phyloP scores from a whole-genome alignment of 2,329 filamentous ascomycete genomes.

The Stagonosporopsis vannaccii region DNA sequence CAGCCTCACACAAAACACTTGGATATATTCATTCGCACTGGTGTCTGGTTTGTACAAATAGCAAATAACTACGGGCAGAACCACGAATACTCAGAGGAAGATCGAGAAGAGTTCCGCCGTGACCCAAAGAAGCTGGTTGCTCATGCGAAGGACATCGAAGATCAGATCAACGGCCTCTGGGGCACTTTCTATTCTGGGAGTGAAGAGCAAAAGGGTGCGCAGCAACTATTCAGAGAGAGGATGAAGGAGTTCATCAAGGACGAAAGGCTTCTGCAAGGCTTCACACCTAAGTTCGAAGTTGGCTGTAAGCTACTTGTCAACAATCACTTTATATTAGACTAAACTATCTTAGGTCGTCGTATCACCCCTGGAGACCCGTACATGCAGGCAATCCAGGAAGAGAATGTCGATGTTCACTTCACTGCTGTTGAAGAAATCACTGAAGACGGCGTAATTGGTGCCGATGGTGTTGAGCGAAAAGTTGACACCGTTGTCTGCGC shows the following conservation, averaged over 20 bases:
- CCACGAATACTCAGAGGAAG: constrained; percentile 54
- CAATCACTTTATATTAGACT: background rate
- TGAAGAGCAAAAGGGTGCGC: constrained; percentile 50
- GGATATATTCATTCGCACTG: constrained; percentile 57
- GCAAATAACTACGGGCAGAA: constrained; percentile 56
- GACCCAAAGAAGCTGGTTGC: constrained; percentile 53
- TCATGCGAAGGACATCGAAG: constrained; percentile 57
- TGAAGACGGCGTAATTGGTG: constrained; percentile 55
- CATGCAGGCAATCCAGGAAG: constrained; percentile 58
- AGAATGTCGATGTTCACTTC: constrained; percentile 61
- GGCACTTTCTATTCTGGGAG: constrained; percentile 55
- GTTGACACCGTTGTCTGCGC: constrained; percentile 56
- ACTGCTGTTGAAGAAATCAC: constrained; percentile 56
- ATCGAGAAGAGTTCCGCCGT: constrained; percentile 53
- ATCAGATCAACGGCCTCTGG: constrained; percentile 58
- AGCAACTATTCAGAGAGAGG: constrained; percentile 50
- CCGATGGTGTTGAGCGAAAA: constrained; percentile 52
- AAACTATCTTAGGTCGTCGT: constrained; percentile 41
- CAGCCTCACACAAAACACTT: constrained; percentile 56
- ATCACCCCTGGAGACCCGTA: constrained; percentile 61
- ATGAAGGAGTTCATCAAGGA: constrained; percentile 63
- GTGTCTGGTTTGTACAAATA: constrained; percentile 56
- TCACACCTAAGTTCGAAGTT: constrained; percentile 56
- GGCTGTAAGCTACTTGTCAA: constrained; percentile 46
- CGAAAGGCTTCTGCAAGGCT: constrained; percentile 57